A percentile compares a stretch with the other conserved stretches of the same genome.
Conservation (phyloP, 1,284 basidiomycete species). For the Microbotryomycetes sp. region DNA sequence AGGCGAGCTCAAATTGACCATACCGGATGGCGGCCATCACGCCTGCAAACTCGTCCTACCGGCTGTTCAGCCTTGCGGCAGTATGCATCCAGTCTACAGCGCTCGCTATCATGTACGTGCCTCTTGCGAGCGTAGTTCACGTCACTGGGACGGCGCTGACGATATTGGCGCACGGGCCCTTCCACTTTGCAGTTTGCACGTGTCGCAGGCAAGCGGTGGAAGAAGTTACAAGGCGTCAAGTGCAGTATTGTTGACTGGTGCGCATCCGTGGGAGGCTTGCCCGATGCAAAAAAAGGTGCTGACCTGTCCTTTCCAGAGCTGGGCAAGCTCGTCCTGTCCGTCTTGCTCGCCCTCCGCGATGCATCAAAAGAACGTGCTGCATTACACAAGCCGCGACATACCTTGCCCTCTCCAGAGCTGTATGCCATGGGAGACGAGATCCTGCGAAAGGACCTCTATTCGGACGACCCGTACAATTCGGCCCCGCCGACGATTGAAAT, state of each 20-base stretch:
- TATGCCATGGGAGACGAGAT: conserved; percentile 7
- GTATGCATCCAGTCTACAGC: conserved; percentile 34
- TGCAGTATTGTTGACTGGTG: conserved; percentile 34
- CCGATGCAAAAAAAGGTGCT: neutral
- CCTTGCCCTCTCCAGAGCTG: conserved; percentile 23
- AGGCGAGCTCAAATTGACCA: no score
- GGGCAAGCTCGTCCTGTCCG: conserved; percentile 35
- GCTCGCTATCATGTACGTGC: conserved; percentile 31
- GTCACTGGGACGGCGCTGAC: no score
- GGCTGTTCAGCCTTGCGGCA: conserved; percentile 12
- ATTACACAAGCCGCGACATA: conserved; percentile 16
- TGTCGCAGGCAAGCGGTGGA: conserved; percentile 20
- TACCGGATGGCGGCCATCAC: neutral
- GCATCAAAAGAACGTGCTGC: conserved; percentile 18
- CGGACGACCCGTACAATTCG: conserved; percentile 17
- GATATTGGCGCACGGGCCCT: no score
- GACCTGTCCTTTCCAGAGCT: conserved; percentile 23
- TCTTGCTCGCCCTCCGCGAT: conserved; percentile 32
- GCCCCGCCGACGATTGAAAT: neutral
- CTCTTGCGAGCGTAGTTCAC: neutral
- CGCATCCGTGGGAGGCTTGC: neutral
- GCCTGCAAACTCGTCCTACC: neutral
- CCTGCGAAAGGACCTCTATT: conserved; percentile 13
- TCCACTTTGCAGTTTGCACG: conserved; percentile 18
- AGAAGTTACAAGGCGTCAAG: conserved; percentile 34